A percentile compares a stretch with the other conserved stretches of the same genome.
These are phyloP conservation scores for Trichoderma sp. DNA, from an alignment of 2,329 filamentous ascomycete genomes.

Conservation along the genomic window DNA sequence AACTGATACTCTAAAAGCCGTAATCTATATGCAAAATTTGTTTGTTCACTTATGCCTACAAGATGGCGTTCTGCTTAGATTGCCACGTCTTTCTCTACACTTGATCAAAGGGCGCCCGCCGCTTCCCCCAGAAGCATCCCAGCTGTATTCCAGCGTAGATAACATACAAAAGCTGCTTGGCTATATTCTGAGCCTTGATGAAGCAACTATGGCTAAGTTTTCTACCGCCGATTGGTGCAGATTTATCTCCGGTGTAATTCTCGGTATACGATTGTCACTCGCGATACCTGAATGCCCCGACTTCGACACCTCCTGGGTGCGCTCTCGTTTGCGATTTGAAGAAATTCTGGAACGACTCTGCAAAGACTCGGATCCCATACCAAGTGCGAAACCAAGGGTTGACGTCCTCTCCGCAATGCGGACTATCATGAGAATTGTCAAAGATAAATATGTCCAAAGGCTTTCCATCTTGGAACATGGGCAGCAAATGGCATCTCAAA, in stretches of 20 bases:
- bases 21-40: conserved; percentile 34
- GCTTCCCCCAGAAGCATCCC: conserved; percentile 23
- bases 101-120: conserved; percentile 1
- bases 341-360: conserved; percentile 40
- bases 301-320: conserved; percentile 39
- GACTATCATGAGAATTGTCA: conserved; percentile 47
- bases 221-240: conserved; percentile 44
- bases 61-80: conserved; percentile 37
- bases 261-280: conserved; percentile 49
- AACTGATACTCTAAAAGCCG: conserved; percentile 26
- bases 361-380: conserved; percentile 24
- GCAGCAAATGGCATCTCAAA: conserved; percentile 27
- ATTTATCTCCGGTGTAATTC: conserved; percentile 41
- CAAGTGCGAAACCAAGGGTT: conserved; percentile 32
- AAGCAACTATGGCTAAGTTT: conserved; percentile 37
- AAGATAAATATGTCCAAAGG: conserved; percentile 45
- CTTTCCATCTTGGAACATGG: not conserved
- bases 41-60: conserved; percentile 42
- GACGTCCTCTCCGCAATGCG: conserved; percentile 47
- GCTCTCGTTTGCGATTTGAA: conserved; percentile 41
- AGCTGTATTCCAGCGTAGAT: conserved; percentile 27
- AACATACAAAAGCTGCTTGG: conserved; percentile 36
- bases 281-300: conserved; percentile 39
- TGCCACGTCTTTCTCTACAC: conserved; percentile 18
- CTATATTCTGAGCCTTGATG: conserved; percentile 31